Conservation (phyloP, 257 asterid genomes). For the Gentiana dahurica region DNA sequence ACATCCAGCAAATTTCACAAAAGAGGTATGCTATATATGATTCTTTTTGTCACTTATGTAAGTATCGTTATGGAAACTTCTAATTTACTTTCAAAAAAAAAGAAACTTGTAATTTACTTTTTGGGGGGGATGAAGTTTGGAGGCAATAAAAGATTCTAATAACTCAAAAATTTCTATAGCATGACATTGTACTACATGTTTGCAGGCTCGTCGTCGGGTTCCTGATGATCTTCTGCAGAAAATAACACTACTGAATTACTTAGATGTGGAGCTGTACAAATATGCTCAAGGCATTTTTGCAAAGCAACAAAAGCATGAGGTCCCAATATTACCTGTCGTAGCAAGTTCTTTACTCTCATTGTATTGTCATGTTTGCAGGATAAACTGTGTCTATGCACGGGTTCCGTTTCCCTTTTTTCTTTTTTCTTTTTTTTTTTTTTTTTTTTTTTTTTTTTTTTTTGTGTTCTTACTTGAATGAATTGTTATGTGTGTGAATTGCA, state of each 20-base stretch:
- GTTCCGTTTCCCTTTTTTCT: too few species aligned
- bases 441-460: too few species aligned
- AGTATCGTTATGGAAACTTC: not conserved
- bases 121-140: not conserved
- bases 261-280: slow-evolving; percentile 65
- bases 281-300: slow-evolving; percentile 59
- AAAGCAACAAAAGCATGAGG: slow-evolving; percentile 40
- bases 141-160: not conserved
- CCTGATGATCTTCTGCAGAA: slow-evolving; percentile 49
- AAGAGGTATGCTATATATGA: slow-evolving; percentile 42
- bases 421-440: too few species aligned
- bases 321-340: slow-evolving; percentile 18
- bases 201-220: slow-evolving; percentile 63
- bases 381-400: too few species aligned
- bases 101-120: too few species aligned
- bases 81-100: too few species aligned
- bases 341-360: slow-evolving; percentile 36
- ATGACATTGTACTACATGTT: not conserved
- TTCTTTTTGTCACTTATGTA: not conserved
- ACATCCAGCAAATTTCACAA: slow-evolving; percentile 65
- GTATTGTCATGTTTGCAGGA: not conserved
- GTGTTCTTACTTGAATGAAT: too few species aligned
- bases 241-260: slow-evolving; percentile 54
- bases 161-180: not conserved
- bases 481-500: slow-evolving; percentile 15